These are phyloP conservation scores for Trichoderma polysporum DNA, from an alignment of 2,329 filamentous ascomycete genomes.

Conservation along the genomic window DNA sequence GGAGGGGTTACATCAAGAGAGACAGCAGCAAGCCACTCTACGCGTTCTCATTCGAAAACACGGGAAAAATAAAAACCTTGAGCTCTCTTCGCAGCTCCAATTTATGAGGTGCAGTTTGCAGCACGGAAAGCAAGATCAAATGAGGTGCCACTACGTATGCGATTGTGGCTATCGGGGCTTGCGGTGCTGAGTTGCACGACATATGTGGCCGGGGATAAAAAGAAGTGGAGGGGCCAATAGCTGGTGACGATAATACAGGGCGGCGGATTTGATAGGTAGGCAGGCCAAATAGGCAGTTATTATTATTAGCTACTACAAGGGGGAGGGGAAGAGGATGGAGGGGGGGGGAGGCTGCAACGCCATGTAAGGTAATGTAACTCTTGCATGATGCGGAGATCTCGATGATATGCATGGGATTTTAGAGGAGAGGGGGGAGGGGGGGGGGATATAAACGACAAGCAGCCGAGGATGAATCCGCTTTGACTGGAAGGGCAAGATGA, in stretches of 20 bases:
- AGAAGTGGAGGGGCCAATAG: background rate
- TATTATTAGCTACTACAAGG: background rate
- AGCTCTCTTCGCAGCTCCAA: background rate
- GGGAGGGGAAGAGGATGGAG: background rate
- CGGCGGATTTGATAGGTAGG: background rate
- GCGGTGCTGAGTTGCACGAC: slow-evolving; percentile 10
- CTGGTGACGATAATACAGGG: background rate
- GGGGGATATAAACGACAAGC: slow-evolving; percentile 25
- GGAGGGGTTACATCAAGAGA: background rate
- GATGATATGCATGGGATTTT: slow-evolving; percentile 27
- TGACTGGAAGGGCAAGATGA: background rate
- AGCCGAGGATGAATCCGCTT: slow-evolving; percentile 14
- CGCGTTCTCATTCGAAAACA: background rate
- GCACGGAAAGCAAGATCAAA: slow-evolving; percentile 8
- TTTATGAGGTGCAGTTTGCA: background rate
- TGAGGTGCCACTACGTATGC: slow-evolving; percentile 16
- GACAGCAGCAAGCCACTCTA: background rate
- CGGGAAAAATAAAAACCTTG: background rate
- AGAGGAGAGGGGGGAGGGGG: no score
- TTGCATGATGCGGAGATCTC: slow-evolving; percentile 30
- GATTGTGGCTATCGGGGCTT: background rate
- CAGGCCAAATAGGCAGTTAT: background rate
- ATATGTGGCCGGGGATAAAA: background rate
- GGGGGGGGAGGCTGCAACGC: background rate
- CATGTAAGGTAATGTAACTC: slow-evolving; percentile 15